phyloP scores from a whole-genome alignment of 306 rosid genomes.

The Casuarina equisetifolia region DNA sequence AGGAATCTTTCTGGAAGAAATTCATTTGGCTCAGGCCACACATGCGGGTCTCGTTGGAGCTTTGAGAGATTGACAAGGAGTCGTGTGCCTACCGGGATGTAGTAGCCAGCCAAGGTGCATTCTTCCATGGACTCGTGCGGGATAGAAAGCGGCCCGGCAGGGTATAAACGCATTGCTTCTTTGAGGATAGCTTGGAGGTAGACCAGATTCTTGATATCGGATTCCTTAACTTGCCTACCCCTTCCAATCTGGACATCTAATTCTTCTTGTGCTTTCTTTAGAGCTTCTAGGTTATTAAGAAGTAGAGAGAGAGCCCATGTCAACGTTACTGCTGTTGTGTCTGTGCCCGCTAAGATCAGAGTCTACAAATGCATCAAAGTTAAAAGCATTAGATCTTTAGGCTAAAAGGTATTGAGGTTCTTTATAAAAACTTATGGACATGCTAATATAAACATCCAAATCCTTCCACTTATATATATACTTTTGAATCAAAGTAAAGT shows the following conservation, averaged over 20 bases:
- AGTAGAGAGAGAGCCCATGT: slow-evolving; percentile 42
- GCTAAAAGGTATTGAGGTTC: too few species aligned
- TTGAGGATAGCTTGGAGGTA: slow-evolving; percentile 56
- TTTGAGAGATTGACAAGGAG: slow-evolving; percentile 47
- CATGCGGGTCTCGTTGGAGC: slow-evolving; percentile 45
- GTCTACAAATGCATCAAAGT: not conserved
- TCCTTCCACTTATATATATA: too few species aligned
- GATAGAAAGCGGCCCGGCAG: slow-evolving; percentile 44
- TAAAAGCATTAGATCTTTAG: not conserved
- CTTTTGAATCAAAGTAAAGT: too few species aligned
- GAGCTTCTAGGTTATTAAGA: slow-evolving; percentile 30
- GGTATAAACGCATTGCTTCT: slow-evolving; percentile 48
- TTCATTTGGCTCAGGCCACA: slow-evolving; percentile 46
- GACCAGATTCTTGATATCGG: slow-evolving; percentile 37
- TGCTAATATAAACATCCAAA: too few species aligned
- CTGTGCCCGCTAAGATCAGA: slow-evolving; percentile 33
- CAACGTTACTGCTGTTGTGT: slow-evolving; percentile 46
- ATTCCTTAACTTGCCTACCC: slow-evolving; percentile 43
- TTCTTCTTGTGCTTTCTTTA: slow-evolving; percentile 40
- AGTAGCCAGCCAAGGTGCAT: slow-evolving; percentile 38
- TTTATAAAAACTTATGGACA: too few species aligned
- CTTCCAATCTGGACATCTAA: slow-evolving; percentile 49
- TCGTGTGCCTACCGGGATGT: slow-evolving; percentile 39
- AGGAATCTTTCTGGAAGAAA: slow-evolving; percentile 58
- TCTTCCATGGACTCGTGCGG: slow-evolving; percentile 37